Percentiles rank a stretch among this genome's conserved stretches.
Conservation (phyloP, 495 filamentous ascomycete species). For the Xylaria palmicola region DNA sequence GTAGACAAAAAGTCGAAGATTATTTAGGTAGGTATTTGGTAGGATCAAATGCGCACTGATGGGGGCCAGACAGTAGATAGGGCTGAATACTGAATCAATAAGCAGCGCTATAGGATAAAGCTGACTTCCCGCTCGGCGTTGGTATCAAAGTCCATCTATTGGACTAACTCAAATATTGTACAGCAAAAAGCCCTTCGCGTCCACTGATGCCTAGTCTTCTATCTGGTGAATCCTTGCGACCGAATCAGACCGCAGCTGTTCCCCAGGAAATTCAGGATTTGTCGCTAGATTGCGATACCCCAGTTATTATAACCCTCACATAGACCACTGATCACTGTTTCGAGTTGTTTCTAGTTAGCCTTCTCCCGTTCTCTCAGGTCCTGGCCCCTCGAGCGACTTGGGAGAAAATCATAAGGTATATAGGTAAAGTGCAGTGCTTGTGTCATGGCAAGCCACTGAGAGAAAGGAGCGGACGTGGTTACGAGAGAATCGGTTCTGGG, state of each 20-base stretch:
- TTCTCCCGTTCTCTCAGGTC: conserved; percentile 13
- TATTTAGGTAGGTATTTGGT: no score
- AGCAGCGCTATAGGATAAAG: conserved; percentile 17
- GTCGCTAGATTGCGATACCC: conserved; percentile 6
- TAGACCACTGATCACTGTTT: conserved; percentile 15
- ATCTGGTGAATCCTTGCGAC: conserved; percentile 23
- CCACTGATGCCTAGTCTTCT: conserved; percentile 25
- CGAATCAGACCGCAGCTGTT: conserved; percentile 24
- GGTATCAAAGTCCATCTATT: conserved; percentile 22
- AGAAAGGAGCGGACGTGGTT: conserved; percentile 49
- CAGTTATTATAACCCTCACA: conserved; percentile 16
- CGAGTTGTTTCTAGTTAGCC: conserved; percentile 2
- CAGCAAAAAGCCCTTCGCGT: conserved; percentile 32
- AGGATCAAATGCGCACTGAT: no score
- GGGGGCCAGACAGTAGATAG: not conserved
- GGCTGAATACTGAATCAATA: conserved; percentile 1
- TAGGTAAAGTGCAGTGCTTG: conserved; percentile 19
- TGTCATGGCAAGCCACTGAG: conserved; percentile 25
- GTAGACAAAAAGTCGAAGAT: no score
- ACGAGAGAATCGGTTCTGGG: conserved; percentile 25
- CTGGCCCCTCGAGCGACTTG: conserved; percentile 26
- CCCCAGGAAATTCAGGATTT: conserved; percentile 5
- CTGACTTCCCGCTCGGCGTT: conserved; percentile 3
- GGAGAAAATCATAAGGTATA: conserved; percentile 24
- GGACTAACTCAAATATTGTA: conserved; percentile 38